Conservation (phyloP, 1,139 yeast genomes). For the Taiozyma sp. region DNA sequence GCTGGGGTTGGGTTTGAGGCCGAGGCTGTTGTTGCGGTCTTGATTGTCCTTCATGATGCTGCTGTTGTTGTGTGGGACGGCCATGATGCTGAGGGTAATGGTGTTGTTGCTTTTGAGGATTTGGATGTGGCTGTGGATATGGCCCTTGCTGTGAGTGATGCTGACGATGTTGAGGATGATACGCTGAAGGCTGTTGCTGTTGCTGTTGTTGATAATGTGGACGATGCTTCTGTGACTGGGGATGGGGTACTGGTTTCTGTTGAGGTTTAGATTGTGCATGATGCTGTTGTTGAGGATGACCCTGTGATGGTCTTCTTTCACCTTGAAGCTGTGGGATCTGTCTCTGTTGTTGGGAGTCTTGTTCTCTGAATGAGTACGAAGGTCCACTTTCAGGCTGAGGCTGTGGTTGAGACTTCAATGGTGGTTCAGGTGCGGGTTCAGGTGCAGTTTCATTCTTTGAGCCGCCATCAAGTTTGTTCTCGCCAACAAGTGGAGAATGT, state of each 20-base stretch:
- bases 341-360: neutral
- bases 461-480: neutral
- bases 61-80: neutral
- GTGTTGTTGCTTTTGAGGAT: neutral
- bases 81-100: neutral
- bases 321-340: neutral
- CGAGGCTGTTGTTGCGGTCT: neutral
- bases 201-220: neutral
- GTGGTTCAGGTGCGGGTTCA: constrained; percentile 1
- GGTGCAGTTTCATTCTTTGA: neutral
- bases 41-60: constrained; percentile 1
- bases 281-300: neutral
- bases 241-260: neutral
- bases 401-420: neutral
- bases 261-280: neutral
- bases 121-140: neutral
- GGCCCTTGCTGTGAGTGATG: neutral
- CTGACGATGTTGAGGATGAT: constrained; percentile 2
- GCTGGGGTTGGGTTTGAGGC: constrained; percentile 2
- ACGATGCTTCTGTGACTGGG: neutral
- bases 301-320: neutral
- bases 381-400: neutral
- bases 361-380: neutral
- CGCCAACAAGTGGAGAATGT: constrained; percentile 19
- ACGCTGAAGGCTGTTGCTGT: constrained; percentile 1